Conservation (phyloP, 257 asterid species). For the Capsicum rhomboideum region DNA sequence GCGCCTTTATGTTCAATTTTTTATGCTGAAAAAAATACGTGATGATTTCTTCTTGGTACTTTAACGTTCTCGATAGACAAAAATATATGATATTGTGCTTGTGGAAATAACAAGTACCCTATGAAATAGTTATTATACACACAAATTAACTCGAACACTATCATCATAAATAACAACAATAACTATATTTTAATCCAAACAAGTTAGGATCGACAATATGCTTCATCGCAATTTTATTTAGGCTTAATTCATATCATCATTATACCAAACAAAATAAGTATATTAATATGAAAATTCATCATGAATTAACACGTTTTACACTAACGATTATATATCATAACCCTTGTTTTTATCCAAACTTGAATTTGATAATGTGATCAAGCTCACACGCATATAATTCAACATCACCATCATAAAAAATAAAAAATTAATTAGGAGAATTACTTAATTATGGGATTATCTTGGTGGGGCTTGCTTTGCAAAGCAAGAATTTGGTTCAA, state of each 20-base stretch:
- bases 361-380: not conserved
- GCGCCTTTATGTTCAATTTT: not conserved
- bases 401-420: not conserved
- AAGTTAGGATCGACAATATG: fast-evolving
- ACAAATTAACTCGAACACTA: not conserved
- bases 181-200: not conserved
- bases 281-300: not conserved
- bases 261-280: not conserved
- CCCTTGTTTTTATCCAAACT: not conserved
- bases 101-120: not conserved
- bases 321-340: too few species aligned
- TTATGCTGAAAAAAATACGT: not conserved
- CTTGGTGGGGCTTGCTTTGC: not conserved
- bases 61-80: not conserved
- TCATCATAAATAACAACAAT: not conserved
- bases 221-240: not conserved
- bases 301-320: not conserved
- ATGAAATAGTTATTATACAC: not conserved
- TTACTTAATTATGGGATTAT: not conserved
- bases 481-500: not conserved
- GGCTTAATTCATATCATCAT: not conserved
- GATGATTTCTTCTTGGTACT: not conserved
- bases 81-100: not conserved
- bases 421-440: not conserved
- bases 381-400: not conserved